A percentile compares a stretch with the other conserved stretches of the same genome.
These are phyloP conservation scores for Eucalyptus tenuipes DNA, from an alignment of 345 rosid genomes.

Conservation along the genomic window DNA sequence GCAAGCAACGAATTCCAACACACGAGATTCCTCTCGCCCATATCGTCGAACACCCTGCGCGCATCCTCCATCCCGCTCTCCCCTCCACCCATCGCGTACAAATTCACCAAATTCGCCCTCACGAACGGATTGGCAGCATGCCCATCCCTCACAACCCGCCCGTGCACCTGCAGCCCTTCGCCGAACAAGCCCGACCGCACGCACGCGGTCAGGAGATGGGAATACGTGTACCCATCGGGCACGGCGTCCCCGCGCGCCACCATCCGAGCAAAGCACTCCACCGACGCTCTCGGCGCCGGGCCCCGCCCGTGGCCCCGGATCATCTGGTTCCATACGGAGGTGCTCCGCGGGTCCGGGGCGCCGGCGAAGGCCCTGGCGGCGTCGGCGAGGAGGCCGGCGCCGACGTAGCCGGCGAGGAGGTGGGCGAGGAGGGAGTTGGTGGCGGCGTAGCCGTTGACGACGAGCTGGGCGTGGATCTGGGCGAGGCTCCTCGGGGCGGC, in stretches of 20 bases:
- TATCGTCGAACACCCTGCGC: conserved; percentile 20
- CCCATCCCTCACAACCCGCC: conserved; percentile 24
- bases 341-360: conserved; percentile 9
- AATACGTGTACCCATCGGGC: conserved; percentile 38
- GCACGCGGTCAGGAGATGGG: conserved; percentile 33
- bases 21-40: conserved; percentile 33
- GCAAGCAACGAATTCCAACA: conserved; percentile 47
- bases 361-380: conserved; percentile 10
- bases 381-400: conserved; percentile 20
- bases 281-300: conserved; percentile 3
- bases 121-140: conserved; percentile 20
- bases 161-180: conserved; percentile 37
- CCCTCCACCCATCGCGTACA: conserved; percentile 7
- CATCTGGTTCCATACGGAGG: conserved; percentile 42
- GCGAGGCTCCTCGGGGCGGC: conserved; percentile 8
- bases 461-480: conserved; percentile 44
- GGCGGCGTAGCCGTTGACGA: conserved; percentile 19
- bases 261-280: conserved; percentile 25
- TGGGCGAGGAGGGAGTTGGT: conserved; percentile 29
- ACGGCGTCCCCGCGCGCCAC: conserved; percentile 6
- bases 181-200: conserved; percentile 10
- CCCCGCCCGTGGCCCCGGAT: conserved; percentile 24
- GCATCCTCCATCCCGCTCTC: conserved; percentile 10
- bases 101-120: conserved; percentile 30
- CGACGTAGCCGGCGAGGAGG: conserved; percentile 23